Conservation (phyloP, 2,329 filamentous ascomycete species). For the Colletotrichum viniferum region DNA sequence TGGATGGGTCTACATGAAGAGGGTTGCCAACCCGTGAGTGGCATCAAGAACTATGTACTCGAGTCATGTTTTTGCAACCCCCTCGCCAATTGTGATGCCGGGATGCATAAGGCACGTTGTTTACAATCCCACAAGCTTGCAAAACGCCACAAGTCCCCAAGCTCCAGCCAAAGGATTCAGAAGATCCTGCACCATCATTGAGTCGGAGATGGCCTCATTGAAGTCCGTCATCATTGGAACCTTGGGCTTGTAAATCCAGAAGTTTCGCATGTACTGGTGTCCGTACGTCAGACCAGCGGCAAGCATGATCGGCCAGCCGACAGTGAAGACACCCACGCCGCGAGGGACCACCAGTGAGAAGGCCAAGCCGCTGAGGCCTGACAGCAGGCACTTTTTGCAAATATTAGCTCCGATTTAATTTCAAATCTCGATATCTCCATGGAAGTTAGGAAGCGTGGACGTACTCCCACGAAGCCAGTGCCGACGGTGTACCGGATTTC, state of each 20-base stretch:
- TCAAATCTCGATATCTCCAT: background rate
- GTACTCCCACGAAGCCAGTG: slow-evolving; percentile 29
- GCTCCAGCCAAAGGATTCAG: slow-evolving; percentile 18
- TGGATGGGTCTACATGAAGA: slow-evolving; percentile 34
- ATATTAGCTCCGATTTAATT: background rate
- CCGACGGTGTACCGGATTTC: slow-evolving; percentile 32
- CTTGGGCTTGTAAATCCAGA: slow-evolving; percentile 32
- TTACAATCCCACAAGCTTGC: slow-evolving; percentile 25
- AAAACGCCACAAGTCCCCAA: slow-evolving; percentile 26
- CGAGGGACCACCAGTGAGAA: slow-evolving; percentile 17
- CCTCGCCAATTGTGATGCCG: background rate
- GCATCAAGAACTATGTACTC: background rate
- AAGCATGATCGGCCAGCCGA: slow-evolving; percentile 26
- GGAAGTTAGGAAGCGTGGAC: background rate
- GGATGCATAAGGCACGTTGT: background rate
- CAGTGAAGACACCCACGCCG: slow-evolving; percentile 7
- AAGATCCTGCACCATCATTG: slow-evolving; percentile 23
- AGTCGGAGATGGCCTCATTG: slow-evolving; percentile 32
- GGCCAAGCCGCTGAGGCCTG: slow-evolving; percentile 21
- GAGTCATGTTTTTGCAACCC: background rate
- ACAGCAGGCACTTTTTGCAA: slow-evolving; percentile 21
- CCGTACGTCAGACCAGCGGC: slow-evolving; percentile 17
- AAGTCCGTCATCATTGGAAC: slow-evolving; percentile 32
- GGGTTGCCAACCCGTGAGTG: slow-evolving; percentile 19
- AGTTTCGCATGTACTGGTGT: slow-evolving; percentile 29